phyloP scores from a whole-genome alignment of 257 asterid genomes.

The Nyctanthes arbortristis region DNA sequence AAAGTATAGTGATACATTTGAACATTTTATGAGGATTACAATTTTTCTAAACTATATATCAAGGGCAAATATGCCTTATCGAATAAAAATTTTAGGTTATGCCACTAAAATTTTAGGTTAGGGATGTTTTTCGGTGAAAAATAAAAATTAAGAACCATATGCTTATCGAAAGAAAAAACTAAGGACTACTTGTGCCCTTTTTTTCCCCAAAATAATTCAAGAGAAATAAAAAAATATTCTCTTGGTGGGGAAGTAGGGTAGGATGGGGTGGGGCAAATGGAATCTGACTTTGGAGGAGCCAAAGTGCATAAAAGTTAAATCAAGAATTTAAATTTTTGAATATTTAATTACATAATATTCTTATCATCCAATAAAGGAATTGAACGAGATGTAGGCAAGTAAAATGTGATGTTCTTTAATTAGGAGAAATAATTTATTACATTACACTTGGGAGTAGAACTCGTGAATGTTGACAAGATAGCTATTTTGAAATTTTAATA shows the following conservation, averaged over 20 bases:
- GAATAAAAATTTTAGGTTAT: too few relatives aligned
- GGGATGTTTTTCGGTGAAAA: too few relatives aligned
- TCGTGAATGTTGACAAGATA: not conserved
- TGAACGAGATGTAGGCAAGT: conserved; percentile 14
- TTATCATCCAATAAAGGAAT: not conserved
- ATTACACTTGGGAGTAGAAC: not conserved
- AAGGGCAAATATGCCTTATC: too few relatives aligned
- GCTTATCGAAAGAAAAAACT: too few relatives aligned
- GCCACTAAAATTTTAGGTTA: too few relatives aligned
- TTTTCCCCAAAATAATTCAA: not conserved
- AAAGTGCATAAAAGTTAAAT: too few relatives aligned
- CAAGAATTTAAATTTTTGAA: conserved; percentile 14
- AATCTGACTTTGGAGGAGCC: not conserved
- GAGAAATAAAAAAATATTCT: conserved; percentile 30
- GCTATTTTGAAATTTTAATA: not conserved
- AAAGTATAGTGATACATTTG: too few relatives aligned
- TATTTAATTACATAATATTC: not conserved
- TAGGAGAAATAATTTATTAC: conserved; percentile 6
- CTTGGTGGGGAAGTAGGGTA: conserved; percentile 18
- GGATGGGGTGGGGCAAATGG: conserved; percentile 2
- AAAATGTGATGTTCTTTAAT: conserved; percentile 21
- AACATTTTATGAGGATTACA: too few relatives aligned
- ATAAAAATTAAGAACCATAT: too few relatives aligned
- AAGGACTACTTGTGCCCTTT: too few relatives aligned
- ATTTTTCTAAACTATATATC: too few relatives aligned